Conservation (phyloP, 2,329 filamentous ascomycete genomes). For the Elsinoe ampelina region DNA sequence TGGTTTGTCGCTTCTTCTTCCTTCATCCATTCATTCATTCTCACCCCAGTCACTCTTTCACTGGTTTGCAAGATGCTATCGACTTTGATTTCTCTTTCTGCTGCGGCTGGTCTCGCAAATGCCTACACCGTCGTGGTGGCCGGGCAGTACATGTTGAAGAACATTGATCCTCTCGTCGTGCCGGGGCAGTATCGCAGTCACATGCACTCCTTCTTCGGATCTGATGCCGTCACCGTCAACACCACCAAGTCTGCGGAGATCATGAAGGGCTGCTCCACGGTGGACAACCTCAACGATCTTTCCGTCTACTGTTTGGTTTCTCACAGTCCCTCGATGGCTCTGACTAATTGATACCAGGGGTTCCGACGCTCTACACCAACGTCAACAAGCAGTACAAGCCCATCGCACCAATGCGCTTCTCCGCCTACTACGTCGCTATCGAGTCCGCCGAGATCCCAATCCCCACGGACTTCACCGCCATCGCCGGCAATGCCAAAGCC, state of each 20-base stretch:
- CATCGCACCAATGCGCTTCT: slow-evolving; percentile 37
- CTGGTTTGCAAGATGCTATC: slow-evolving; percentile 2
- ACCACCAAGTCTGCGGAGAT: slow-evolving; percentile 32
- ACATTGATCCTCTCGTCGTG: slow-evolving; percentile 38
- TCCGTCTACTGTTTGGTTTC: slow-evolving; percentile 36
- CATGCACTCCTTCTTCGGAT: slow-evolving; percentile 39
- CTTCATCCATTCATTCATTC: not conserved
- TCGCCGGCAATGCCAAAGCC: slow-evolving; percentile 34
- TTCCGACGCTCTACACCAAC: slow-evolving; percentile 36
- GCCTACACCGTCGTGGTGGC: slow-evolving; percentile 29
- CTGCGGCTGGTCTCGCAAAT: slow-evolving; percentile 22
- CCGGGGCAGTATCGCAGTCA: slow-evolving; percentile 35
- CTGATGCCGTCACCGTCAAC: slow-evolving; percentile 33
- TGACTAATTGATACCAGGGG: slow-evolving; percentile 24
- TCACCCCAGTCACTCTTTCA: slow-evolving; percentile 4
- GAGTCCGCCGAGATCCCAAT: slow-evolving; percentile 36
- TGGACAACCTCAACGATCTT: slow-evolving; percentile 40
- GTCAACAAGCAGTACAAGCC: slow-evolving; percentile 41
- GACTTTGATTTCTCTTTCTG: not conserved
- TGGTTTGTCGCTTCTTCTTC: not conserved
- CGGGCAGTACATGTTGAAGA: slow-evolving; percentile 34
- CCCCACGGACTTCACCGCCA: slow-evolving; percentile 35
- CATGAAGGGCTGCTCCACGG: slow-evolving; percentile 37
- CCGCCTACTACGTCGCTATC: slow-evolving; percentile 39
- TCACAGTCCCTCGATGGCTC: too few species aligned